These are phyloP conservation scores for Tolypocladium paradoxum DNA, from an alignment of 2,329 filamentous ascomycete genomes.

Conservation along the genomic window DNA sequence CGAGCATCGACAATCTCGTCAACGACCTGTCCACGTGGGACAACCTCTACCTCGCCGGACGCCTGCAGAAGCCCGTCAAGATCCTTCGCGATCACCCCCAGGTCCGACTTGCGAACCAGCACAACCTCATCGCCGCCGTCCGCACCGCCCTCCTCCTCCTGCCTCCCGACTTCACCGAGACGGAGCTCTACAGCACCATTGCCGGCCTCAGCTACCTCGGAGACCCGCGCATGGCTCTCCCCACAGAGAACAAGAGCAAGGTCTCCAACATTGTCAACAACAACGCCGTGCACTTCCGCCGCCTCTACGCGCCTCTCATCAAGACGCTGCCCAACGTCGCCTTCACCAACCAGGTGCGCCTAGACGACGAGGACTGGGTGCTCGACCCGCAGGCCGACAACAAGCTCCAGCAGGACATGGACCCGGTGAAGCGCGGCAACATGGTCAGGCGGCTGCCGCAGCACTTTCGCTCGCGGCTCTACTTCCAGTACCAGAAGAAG, in stretches of 20 bases:
- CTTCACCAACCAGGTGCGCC: conserved; percentile 49
- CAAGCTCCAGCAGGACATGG: conserved; percentile 78
- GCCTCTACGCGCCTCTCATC: conserved; percentile 81
- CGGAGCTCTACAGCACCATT: conserved; percentile 81
- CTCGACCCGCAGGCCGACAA: conserved; percentile 46
- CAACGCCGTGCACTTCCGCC: conserved; percentile 84
- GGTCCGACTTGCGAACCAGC: conserved; percentile 88
- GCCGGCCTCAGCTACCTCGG: conserved; percentile 89
- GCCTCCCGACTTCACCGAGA: conserved; percentile 74
- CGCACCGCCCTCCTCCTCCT: conserved; percentile 82
- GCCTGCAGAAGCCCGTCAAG: conserved; percentile 95
- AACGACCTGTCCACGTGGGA: conserved; percentile 84
- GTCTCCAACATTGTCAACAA: conserved; percentile 88
- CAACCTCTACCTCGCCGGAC: conserved; percentile 89
- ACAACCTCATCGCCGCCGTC: conserved; percentile 86
- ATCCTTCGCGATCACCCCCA: conserved; percentile 89
- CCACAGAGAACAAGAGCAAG: conserved; percentile 84
- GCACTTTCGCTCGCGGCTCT: conserved; percentile 77
- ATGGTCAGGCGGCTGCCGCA: conserved; percentile 90
- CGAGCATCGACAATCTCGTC: conserved; percentile 83
- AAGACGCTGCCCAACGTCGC: conserved; percentile 80
- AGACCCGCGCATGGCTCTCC: conserved; percentile 88
- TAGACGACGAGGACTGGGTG: conserved; percentile 28
- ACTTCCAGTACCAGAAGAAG: conserved; percentile 90
- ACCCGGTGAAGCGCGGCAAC: conserved; percentile 79